Evolutionary conservation across 2,329 filamentous ascomycete genomes (phyloP), one percentile per base, ranked within the genome.

Genomic region (Cladosporium phlei): DNA sequence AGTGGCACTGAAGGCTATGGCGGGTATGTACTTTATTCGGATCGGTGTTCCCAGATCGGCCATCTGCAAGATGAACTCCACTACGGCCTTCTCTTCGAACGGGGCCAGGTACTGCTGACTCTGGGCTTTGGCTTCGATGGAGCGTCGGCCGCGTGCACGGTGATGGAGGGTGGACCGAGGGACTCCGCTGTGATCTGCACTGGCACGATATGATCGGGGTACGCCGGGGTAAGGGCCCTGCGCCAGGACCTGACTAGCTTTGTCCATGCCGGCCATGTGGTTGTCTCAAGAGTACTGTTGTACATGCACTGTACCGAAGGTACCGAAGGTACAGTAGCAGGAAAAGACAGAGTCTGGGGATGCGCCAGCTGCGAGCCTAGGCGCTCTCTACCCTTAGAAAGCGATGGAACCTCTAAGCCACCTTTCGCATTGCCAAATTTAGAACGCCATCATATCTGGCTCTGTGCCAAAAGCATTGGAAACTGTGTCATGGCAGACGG

Each of bases 121-220:
- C 38, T 50, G 28, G 14, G 42, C 38, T 30, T 50, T 52, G 24
- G 38, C 48, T 38, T 51, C 43, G n/a, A 55, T 35, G 9, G 49
- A 55, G 9, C 44, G 46, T 22, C 48, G 46, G 28, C 48, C 46
- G 46, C 39, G 45, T 32, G 48, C 39, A 49, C 52, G 52, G 43
- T 50, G 22, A 28, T 53, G 28, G 45, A 58, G 54, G 37, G 55
- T 55, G 20, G 55, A 46, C 29, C 47, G 48, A 35, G 53, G 46
- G 35, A 55, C 34, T 14, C 33, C 42, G 20, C 22, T 38, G 24
- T 50, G 38, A 47, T 40, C 48, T 47, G 48, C 48, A 14, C 47
- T 29, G 11, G 32, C 16, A 33, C 38, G 48, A 12, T 16, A 50
- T 4, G 45, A 50, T 38, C 14, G 35, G 3, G 37, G 35, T 30